Conservation (phyloP, 768 basidiomycete species). For the Heimioporus sp. region DNA sequence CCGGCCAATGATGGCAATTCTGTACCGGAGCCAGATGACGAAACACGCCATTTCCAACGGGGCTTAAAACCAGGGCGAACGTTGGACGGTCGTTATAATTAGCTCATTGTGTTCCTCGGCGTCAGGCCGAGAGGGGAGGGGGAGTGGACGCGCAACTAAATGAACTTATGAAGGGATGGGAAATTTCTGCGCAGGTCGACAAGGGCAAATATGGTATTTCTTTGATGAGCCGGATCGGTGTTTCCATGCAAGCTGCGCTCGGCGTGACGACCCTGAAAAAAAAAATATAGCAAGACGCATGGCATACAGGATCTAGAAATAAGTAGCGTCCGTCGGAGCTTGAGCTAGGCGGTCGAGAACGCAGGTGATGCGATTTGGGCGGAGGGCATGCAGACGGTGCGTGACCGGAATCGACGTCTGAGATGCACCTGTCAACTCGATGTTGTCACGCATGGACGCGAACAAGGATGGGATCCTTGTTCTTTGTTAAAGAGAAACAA, state of each 20-base stretch:
- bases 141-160: neutral
- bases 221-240: conserved; percentile 16
- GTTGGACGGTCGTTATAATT: conserved; percentile 11
- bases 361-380: conserved; percentile 26
- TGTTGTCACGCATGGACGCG: no score
- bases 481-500: neutral
- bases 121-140: no score
- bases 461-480: neutral
- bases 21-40: neutral
- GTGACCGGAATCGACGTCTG: conserved; percentile 10
- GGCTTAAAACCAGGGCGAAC: conserved; percentile 2
- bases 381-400: conserved; percentile 19
- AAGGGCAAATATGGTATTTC: conserved; percentile 4
- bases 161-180: no score
- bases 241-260: conserved; percentile 20
- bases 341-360: conserved; percentile 19
- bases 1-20: neutral
- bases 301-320: conserved; percentile 3
- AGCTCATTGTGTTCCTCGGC: conserved; percentile 5
- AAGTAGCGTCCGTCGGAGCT: conserved; percentile 18
- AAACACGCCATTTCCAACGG: no score
- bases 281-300: conserved; percentile 1
- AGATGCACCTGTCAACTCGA: no score
- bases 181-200: no score
- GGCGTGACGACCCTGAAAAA: conserved; percentile 25